Evolutionary conservation across 2,329 filamentous ascomycete species (phyloP).

Genomic region (Xylariaceae sp.): DNA sequence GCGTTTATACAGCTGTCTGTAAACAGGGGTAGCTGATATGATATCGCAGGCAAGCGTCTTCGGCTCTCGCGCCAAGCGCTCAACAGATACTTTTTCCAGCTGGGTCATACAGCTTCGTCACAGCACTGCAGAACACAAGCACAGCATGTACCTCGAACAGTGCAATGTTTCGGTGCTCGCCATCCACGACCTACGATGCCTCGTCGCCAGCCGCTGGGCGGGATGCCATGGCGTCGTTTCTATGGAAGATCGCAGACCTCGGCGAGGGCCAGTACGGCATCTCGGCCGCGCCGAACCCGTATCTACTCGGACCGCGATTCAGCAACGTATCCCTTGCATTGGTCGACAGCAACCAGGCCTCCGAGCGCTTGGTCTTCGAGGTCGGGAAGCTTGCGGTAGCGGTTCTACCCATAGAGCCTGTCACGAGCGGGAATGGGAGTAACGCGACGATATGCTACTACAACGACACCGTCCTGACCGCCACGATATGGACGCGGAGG

Average conservation of each 20-base stretch:
- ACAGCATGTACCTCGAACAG: conserved; percentile 54
- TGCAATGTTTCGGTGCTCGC: conserved; percentile 58
- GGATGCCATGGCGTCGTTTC: conserved; percentile 45
- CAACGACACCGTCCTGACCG: conserved; percentile 49
- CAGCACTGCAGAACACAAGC: conserved; percentile 47
- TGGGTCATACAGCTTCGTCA: conserved; percentile 57
- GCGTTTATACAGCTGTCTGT: too few relatives aligned
- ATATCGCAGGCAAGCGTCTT: too few relatives aligned
- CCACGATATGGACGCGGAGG: conserved; percentile 53
- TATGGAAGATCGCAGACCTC: conserved; percentile 51
- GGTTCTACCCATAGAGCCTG: background rate
- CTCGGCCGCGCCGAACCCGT: conserved; percentile 51
- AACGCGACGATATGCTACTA: conserved; percentile 52
- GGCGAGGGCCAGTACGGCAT: conserved; percentile 40
- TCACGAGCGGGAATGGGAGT: conserved; percentile 33
- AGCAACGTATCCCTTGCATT: conserved; percentile 18
- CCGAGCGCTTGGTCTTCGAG: conserved; percentile 52
- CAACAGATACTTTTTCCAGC: conserved; percentile 46
- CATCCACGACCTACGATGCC: conserved; percentile 45
- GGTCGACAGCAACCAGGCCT: conserved; percentile 31
- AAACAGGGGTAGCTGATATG: too few relatives aligned
- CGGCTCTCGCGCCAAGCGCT: too few relatives aligned
- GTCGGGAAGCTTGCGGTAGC: background rate
- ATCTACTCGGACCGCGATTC: conserved; percentile 53
- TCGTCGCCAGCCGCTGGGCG: conserved; percentile 27